Percentiles rank a stretch among this genome's conserved stretches.
Evolutionary conservation across 2,329 filamentous ascomycete species (phyloP).

Genomic region (Sclerotinia minor): DNA sequence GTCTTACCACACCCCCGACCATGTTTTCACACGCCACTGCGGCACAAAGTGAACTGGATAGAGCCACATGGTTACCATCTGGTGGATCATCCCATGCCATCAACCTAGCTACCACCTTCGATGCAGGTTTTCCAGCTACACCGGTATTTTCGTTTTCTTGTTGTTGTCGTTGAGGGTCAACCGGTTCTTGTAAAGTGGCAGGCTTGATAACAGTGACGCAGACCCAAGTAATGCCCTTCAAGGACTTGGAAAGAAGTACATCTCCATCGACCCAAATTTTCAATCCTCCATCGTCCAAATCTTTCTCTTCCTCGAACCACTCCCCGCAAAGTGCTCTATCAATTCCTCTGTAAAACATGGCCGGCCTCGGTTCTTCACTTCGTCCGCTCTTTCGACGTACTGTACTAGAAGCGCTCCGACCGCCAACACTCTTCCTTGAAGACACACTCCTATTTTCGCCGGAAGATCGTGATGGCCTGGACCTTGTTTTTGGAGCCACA

Average conservation of each 20-base stretch:
- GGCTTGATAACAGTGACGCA: constrained; percentile 85
- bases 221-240: constrained; percentile 76
- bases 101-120: constrained; percentile 74
- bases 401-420: constrained; percentile 72
- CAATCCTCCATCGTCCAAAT: constrained; percentile 58
- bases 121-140: constrained; percentile 57
- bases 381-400: constrained; percentile 57
- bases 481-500: constrained; percentile 87
- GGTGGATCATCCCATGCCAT: constrained; percentile 83
- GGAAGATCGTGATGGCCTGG: constrained; percentile 64
- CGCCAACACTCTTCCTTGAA: constrained; percentile 72
- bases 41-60: constrained; percentile 76
- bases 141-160: constrained; percentile 64
- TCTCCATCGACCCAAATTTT: constrained; percentile 86
- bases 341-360: constrained; percentile 77
- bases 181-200: constrained; percentile 68
- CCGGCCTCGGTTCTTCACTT: constrained; percentile 65
- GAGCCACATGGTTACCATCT: constrained; percentile 73
- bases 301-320: constrained; percentile 68
- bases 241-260: constrained; percentile 66
- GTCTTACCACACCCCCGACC: constrained; percentile 81
- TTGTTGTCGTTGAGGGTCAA: constrained; percentile 67
- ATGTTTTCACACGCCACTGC: constrained; percentile 70
- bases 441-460: constrained; percentile 79
- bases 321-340: constrained; percentile 68